phyloP scores from a whole-genome alignment of 495 filamentous ascomycete species.

The Entonaema liquescens region DNA sequence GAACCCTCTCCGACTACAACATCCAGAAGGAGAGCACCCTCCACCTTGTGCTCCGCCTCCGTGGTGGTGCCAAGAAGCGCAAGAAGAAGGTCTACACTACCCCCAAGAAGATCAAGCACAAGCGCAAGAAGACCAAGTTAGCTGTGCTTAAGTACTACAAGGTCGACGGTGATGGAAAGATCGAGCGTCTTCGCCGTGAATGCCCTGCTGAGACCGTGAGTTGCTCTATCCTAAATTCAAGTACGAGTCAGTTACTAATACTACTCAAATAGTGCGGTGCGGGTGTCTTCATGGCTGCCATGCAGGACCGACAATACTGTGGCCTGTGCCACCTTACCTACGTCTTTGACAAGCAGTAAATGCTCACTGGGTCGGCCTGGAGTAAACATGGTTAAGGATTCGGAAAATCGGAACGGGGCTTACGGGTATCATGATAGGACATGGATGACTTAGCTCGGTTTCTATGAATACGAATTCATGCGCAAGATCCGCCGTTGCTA shows the following conservation, averaged over 20 bases:
- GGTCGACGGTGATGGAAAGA: constrained; percentile 99
- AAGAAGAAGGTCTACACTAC: constrained; percentile 99
- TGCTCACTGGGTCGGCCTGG: constrained; percentile 27
- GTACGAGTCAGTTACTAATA: constrained; percentile 35
- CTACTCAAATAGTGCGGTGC: constrained; percentile 79
- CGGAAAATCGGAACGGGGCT: constrained; percentile 40
- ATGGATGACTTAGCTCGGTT: constrained; percentile 30
- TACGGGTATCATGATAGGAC: constrained; percentile 35
- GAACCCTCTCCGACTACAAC: constrained; percentile 99
- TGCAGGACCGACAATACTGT: constrained; percentile 99
- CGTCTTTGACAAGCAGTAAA: constrained; percentile 89
- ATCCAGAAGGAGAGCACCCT: constrained; percentile 99
- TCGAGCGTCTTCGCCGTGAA: constrained; percentile 97
- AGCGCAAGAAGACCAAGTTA: constrained; percentile 99
- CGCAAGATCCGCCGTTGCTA: constrained; percentile 11
- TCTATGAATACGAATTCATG: constrained; percentile 33
- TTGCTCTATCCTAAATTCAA: too few species aligned
- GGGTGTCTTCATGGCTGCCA: constrained; percentile 99
- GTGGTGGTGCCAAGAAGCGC: constrained; percentile 97
- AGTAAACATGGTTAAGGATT: constrained; percentile 38
- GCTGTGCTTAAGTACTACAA: constrained; percentile 99
- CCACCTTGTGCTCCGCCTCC: constrained; percentile 96
- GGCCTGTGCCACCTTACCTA: constrained; percentile 99
- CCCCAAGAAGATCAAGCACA: constrained; percentile 99
- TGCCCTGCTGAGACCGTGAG: constrained; percentile 91